These are phyloP conservation scores for Leishmania turanica DNA, from an alignment of 208 protist genomes.

Conservation along the genomic window DNA sequence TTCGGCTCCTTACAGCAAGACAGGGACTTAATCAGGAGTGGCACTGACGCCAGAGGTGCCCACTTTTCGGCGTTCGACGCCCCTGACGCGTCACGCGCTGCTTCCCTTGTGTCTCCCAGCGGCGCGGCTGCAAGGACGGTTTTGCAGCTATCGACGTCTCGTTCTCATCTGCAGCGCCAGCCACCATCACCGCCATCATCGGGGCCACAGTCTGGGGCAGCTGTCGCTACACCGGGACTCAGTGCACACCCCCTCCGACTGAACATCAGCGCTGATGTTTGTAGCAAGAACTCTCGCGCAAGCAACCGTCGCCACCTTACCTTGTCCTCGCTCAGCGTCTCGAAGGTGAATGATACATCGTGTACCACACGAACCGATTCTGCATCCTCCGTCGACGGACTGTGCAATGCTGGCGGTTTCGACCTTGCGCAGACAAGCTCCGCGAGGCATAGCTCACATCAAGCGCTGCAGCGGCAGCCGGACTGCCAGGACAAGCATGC, in stretches of 20 bases:
- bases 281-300: background rate
- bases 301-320: background rate
- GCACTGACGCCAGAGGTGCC: background rate
- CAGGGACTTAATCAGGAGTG: background rate
- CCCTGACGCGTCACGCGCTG: background rate
- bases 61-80: background rate
- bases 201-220: background rate
- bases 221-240: background rate
- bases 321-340: slow-evolving; percentile 9
- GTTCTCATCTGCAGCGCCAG: background rate
- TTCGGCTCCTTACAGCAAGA: background rate
- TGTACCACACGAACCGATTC: background rate
- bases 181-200: background rate
- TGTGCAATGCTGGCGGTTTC: background rate
- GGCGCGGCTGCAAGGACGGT: background rate
- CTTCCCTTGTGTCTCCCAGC: background rate
- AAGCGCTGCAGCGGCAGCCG: background rate
- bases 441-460: background rate
- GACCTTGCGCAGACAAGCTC: background rate
- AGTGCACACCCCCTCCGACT: background rate
- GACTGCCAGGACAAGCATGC: background rate
- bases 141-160: background rate
- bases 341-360: background rate
- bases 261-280: background rate
- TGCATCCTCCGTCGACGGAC: background rate